These are phyloP conservation scores for Powellomyces hirtus DNA, from an alignment of 192 early-diverging fungal species.

Conservation along the genomic window DNA sequence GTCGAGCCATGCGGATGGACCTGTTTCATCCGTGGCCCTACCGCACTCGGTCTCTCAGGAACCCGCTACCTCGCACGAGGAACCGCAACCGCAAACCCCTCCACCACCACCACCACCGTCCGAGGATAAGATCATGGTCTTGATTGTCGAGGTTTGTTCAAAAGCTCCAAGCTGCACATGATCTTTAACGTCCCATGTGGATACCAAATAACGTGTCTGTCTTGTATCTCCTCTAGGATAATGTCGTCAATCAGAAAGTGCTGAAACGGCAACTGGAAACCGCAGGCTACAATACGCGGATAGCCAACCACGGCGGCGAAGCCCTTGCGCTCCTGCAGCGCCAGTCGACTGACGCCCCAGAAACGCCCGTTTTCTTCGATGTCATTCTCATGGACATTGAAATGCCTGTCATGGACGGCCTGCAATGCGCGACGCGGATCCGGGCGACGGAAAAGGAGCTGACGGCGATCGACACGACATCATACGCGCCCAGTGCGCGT, in stretches of 20 bases:
- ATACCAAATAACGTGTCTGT: no score
- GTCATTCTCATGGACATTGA: slow-evolving; percentile 51
- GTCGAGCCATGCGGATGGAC: slow-evolving; percentile 1
- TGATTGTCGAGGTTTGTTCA: slow-evolving; percentile 7
- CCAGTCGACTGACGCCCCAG: background rate
- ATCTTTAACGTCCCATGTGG: background rate
- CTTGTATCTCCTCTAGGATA: slow-evolving; percentile 48
- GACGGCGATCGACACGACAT: slow-evolving; percentile 37
- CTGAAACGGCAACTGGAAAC: slow-evolving; percentile 54
- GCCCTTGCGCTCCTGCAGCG: slow-evolving; percentile 49
- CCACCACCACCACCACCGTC: no score
- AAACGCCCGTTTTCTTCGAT: slow-evolving; percentile 1
- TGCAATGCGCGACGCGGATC: background rate
- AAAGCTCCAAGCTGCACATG: no score
- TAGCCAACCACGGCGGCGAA: slow-evolving; percentile 56
- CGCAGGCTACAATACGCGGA: slow-evolving; percentile 45
- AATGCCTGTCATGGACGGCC: slow-evolving; percentile 63
- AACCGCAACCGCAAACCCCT: background rate
- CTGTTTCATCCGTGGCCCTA: background rate
- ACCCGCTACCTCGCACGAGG: background rate
- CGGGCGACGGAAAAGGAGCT: background rate
- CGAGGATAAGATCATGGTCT: slow-evolving; percentile 8
- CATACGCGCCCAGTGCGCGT: background rate
- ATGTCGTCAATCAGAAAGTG: slow-evolving; percentile 59
- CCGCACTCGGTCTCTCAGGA: background rate